Evolutionary conservation across 805 yeast genomes (phyloP).

Genomic region (Candida tibetensis): DNA sequence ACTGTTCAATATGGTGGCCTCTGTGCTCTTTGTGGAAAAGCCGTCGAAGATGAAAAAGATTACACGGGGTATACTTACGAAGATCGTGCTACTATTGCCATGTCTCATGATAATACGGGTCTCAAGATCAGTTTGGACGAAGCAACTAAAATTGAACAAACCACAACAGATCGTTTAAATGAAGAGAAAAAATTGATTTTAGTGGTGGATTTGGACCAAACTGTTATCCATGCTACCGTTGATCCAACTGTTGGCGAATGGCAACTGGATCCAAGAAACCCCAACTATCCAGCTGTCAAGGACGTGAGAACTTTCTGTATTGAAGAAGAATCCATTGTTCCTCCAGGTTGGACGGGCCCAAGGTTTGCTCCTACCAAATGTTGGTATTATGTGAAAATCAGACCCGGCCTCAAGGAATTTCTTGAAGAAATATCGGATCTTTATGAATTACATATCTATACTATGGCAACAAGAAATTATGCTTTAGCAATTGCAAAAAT

Average conservation of each 20-base stretch:
- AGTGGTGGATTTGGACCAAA: conserved; percentile 96
- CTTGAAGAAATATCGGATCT: conserved; percentile 57
- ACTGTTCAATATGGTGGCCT: conserved; percentile 92
- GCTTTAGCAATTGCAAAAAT: conserved; percentile 86
- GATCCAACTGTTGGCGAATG: conserved; percentile 97
- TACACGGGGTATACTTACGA: conserved; percentile 66
- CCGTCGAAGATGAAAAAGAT: conserved; percentile 67
- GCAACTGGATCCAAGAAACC: conserved; percentile 82
- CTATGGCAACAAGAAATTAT: conserved; percentile 96
- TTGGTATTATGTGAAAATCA: conserved; percentile 87
- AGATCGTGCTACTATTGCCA: conserved; percentile 78
- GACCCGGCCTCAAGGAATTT: conserved; percentile 84
- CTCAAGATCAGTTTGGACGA: conserved; percentile 81
- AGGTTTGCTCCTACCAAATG: conserved; percentile 58
- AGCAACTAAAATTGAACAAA: conserved; percentile 78
- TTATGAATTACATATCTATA: conserved; percentile 91
- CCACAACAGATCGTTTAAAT: conserved; percentile 58
- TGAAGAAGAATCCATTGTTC: conserved; percentile 67
- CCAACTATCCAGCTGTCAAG: conserved; percentile 79
- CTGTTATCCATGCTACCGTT: conserved; percentile 95
- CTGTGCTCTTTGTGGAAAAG: conserved; percentile 88
- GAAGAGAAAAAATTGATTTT: conserved; percentile 69
- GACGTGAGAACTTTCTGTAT: conserved; percentile 77
- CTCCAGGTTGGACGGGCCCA: conserved; percentile 60
- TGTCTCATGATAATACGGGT: conserved; percentile 86